These are phyloP conservation scores for Lactuca saligna DNA, from an alignment of 129 eudicot species.

Conservation along the genomic window DNA sequence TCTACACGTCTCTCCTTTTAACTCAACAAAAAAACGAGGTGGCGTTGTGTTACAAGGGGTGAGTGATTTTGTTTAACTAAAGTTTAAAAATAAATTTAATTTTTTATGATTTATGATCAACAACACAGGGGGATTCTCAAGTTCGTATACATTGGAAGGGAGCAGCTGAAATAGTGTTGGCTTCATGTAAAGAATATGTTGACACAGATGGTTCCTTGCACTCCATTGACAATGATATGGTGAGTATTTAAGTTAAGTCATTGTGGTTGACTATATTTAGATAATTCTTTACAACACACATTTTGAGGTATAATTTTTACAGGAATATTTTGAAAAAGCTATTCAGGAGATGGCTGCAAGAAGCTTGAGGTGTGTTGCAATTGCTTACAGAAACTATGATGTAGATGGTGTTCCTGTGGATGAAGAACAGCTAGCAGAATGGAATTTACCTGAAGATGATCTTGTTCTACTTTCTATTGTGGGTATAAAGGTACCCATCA, in stretches of 20 bases:
- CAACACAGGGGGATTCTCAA: constrained; percentile 57
- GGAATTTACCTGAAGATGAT: constrained; percentile 81
- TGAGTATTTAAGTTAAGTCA: constrained; percentile 26
- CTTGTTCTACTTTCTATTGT: constrained; percentile 79
- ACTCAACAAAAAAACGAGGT: constrained; percentile 83
- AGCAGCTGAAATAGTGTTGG: constrained; percentile 87
- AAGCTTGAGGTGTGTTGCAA: constrained; percentile 87
- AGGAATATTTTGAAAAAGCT: constrained; percentile 58
- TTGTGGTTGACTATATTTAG: background rate
- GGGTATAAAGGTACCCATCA: constrained; percentile 72
- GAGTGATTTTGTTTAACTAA: constrained; percentile 8
- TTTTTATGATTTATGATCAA: background rate
- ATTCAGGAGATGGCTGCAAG: constrained; percentile 81
- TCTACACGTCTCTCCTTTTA: constrained; percentile 82
- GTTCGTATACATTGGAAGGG: constrained; percentile 89
- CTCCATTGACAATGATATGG: constrained; percentile 61
- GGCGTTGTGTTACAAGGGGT: constrained; percentile 81
- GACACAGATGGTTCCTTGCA: constrained; percentile 61
- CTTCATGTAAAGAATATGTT: constrained; percentile 63
- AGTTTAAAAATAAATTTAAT: constrained; percentile 6
- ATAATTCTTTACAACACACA: background rate
- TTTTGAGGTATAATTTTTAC: constrained; percentile 9
- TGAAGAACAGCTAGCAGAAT: constrained; percentile 54
- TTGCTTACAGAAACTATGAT: constrained; percentile 67
- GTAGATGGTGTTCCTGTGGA: constrained; percentile 52